phyloP scores from a whole-genome alignment of 108 stramenopile genomes.

The Cyclotella baltica region DNA sequence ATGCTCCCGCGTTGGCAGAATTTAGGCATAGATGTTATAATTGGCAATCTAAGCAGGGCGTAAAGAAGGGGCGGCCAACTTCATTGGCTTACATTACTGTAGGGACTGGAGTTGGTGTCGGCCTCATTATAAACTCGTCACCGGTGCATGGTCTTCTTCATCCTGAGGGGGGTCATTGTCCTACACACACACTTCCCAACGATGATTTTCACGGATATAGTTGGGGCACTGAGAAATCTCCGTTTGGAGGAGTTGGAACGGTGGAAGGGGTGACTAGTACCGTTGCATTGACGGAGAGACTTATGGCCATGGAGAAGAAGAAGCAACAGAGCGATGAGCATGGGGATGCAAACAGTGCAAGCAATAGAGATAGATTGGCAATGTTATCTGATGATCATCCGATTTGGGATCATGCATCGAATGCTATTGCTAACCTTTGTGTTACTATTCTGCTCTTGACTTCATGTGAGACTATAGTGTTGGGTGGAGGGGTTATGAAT shows the following conservation, averaged over 20 bases:
- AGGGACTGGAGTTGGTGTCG: slow-evolving; percentile 97
- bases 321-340: slow-evolving; percentile 12
- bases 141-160: slow-evolving; percentile 94
- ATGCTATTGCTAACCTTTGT: slow-evolving; percentile 93
- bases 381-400: slow-evolving; percentile 77
- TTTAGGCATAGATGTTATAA: slow-evolving; percentile 50
- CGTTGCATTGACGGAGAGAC: slow-evolving; percentile 84
- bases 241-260: slow-evolving; percentile 69
- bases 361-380: slow-evolving; percentile 45
- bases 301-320: slow-evolving; percentile 23
- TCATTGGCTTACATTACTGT: slow-evolving; percentile 92
- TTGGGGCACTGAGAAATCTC: slow-evolving; percentile 74
- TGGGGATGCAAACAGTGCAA: slow-evolving; percentile 1
- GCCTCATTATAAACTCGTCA: slow-evolving; percentile 85
- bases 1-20: slow-evolving; percentile 97
- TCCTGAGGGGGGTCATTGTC: slow-evolving; percentile 93
- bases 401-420: slow-evolving; percentile 91
- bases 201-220: slow-evolving; percentile 87
- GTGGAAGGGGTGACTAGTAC: slow-evolving; percentile 79
- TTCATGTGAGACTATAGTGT: slow-evolving; percentile 89
- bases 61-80: slow-evolving; percentile 27
- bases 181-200: slow-evolving; percentile 64
- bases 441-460: slow-evolving; percentile 79
- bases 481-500: slow-evolving; percentile 95
- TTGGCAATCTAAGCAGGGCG: not conserved